Conservation (phyloP, 2,329 filamentous ascomycete species). For the Xenosphaeropsis pyriputrescens region DNA sequence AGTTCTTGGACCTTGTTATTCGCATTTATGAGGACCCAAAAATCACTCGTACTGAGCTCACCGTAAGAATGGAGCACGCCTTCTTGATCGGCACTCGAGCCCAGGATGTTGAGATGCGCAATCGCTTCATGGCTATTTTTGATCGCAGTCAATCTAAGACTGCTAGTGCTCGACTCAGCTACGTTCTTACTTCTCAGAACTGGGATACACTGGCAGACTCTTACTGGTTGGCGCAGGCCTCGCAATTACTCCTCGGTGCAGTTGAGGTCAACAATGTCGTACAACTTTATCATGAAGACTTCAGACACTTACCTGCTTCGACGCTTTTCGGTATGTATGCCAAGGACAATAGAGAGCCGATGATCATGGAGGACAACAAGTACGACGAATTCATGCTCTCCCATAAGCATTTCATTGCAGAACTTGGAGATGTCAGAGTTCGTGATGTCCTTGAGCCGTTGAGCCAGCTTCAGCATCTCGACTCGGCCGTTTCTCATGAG, state of each 20-base stretch:
- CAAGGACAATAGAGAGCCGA: slow-evolving; percentile 49
- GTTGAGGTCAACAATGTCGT: slow-evolving; percentile 72
- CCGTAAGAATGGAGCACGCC: slow-evolving; percentile 92
- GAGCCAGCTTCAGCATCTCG: slow-evolving; percentile 81
- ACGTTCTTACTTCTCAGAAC: slow-evolving; percentile 83
- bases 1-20: slow-evolving; percentile 91
- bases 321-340: slow-evolving; percentile 59
- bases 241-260: slow-evolving; percentile 81
- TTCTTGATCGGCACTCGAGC: slow-evolving; percentile 92
- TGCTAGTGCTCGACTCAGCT: slow-evolving; percentile 75
- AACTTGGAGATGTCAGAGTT: slow-evolving; percentile 74
- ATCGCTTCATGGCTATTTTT: slow-evolving; percentile 92
- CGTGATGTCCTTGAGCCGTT: slow-evolving; percentile 84
- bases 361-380: slow-evolving; percentile 65
- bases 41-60: slow-evolving; percentile 87
- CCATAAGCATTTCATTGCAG: slow-evolving; percentile 71
- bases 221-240: slow-evolving; percentile 94
- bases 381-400: slow-evolving; percentile 65
- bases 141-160: slow-evolving; percentile 89
- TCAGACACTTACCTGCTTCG: slow-evolving; percentile 61
- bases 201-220: slow-evolving; percentile 93
- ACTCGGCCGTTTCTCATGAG: slow-evolving; percentile 67
- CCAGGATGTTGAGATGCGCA: slow-evolving; percentile 90
- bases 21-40: slow-evolving; percentile 97
- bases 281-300: slow-evolving; percentile 72